These are phyloP conservation scores for Tetrapisispora fleetii DNA, from an alignment of 805 yeast genomes.

Conservation along the genomic window DNA sequence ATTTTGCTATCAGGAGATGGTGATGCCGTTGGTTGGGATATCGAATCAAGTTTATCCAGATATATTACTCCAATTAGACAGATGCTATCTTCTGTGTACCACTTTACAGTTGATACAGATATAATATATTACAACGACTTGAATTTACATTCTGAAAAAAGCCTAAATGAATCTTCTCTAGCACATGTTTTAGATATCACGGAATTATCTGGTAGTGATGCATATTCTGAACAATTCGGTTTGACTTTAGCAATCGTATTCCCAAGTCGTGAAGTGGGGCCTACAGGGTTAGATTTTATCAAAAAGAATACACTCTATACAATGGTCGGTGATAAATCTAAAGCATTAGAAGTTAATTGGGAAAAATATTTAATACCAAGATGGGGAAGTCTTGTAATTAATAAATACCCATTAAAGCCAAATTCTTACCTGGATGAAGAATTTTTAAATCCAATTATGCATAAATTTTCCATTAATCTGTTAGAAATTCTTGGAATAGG, in stretches of 20 bases:
- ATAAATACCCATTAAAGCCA: conserved; percentile 17
- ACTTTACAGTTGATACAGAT: conserved; percentile 72
- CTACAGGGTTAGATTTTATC: conserved; percentile 36
- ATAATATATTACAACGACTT: conserved; percentile 50
- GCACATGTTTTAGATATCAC: conserved; percentile 76
- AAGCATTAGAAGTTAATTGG: conserved; percentile 9
- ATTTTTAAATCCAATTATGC: conserved; percentile 50
- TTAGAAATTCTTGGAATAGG: conserved; percentile 59
- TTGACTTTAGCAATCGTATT: conserved; percentile 53
- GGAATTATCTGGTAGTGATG: conserved; percentile 48
- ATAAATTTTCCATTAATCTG: conserved; percentile 64
- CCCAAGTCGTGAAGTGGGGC: conserved; percentile 20
- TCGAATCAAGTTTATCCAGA: conserved; percentile 40
- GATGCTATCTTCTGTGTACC: conserved; percentile 45
- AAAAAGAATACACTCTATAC: neutral
- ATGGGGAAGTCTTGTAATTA: conserved; percentile 63
- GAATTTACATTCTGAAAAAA: conserved; percentile 23
- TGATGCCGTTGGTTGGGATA: conserved; percentile 62
- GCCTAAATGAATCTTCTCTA: conserved; percentile 34
- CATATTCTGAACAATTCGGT: conserved; percentile 51
- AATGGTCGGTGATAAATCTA: neutral
- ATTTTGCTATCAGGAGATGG: conserved; percentile 68
- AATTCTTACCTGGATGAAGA: conserved; percentile 29
- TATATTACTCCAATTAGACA: conserved; percentile 48
- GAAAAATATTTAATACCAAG: conserved; percentile 63